A percentile compares a stretch with the other conserved stretches of the same genome.
These are phyloP conservation scores for Phanerochaete carnosa DNA, from an alignment of 768 basidiomycete genomes.

Conservation along the genomic window DNA sequence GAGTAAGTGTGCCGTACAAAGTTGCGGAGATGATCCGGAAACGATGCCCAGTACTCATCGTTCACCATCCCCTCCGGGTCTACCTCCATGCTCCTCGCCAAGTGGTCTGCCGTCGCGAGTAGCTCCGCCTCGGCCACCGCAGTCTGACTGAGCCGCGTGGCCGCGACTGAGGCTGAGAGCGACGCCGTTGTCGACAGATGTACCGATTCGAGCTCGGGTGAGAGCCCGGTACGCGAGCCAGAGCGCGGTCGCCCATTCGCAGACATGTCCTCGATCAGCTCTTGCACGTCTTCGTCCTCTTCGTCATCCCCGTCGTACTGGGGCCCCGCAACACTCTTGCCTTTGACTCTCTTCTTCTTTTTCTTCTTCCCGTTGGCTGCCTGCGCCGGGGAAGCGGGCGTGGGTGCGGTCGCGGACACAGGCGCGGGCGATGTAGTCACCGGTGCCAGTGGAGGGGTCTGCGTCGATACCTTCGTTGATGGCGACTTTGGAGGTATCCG, in stretches of 20 bases:
- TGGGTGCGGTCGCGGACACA: constrained; percentile 4
- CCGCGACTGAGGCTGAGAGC: constrained; percentile 33
- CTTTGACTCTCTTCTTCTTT: constrained; percentile 47
- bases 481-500: constrained; percentile 6
- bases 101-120: constrained; percentile 56
- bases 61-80: constrained; percentile 37
- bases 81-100: constrained; percentile 53
- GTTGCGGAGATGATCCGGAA: constrained; percentile 65
- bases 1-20: constrained; percentile 50
- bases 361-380: constrained; percentile 34
- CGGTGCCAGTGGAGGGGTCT: not conserved
- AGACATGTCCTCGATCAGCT: constrained; percentile 16
- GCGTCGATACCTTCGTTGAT: not conserved
- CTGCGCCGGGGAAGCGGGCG: constrained; percentile 10
- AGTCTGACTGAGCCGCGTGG: constrained; percentile 29
- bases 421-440: not conserved
- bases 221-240: constrained; percentile 31
- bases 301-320: constrained; percentile 24
- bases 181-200: constrained; percentile 45
- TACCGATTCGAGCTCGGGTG: constrained; percentile 47
- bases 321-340: constrained; percentile 21
- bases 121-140: constrained; percentile 54
- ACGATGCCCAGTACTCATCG: constrained; percentile 67
- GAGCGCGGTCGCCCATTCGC: constrained; percentile 13
- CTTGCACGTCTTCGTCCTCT: constrained; percentile 23